Conservation (phyloP, 2,329 filamentous ascomycete genomes). For the Huntiella savannae region DNA sequence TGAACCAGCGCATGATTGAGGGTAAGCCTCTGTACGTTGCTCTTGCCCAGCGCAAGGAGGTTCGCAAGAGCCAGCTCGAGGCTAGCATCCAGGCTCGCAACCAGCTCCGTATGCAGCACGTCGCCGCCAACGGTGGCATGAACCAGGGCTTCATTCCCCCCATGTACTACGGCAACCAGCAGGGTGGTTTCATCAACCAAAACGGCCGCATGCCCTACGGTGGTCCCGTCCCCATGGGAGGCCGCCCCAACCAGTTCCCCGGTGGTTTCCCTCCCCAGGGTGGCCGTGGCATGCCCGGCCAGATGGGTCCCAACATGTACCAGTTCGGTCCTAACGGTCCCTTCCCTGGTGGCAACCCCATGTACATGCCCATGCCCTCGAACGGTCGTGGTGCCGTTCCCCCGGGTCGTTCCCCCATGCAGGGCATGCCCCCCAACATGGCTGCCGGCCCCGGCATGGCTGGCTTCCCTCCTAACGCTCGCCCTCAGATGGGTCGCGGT, state of each 20-base stretch:
- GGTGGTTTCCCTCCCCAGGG: conserved; percentile 68
- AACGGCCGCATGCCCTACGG: conserved; percentile 48
- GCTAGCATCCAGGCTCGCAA: conserved; percentile 98
- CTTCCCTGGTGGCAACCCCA: conserved; percentile 62
- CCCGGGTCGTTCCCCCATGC: conserved; percentile 54
- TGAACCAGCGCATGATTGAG: conserved; percentile 99
- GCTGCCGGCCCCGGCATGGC: conserved; percentile 31
- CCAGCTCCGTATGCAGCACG: conserved; percentile 95
- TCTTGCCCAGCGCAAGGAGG: conserved; percentile 96
- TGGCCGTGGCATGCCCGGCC: conserved; percentile 70
- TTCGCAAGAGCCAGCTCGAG: conserved; percentile 97
- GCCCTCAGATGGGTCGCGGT: conserved; percentile 31
- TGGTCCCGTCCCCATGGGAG: conserved; percentile 55
- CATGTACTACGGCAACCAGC: conserved; percentile 61
- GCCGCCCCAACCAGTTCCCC: conserved; percentile 73
- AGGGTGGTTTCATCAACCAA: conserved; percentile 49
- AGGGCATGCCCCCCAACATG: conserved; percentile 52
- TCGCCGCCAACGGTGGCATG: conserved; percentile 75
- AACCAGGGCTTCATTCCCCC: conserved; percentile 73
- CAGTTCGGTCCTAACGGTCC: conserved; percentile 61
- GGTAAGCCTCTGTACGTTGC: conserved; percentile 95
- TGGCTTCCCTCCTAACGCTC: conserved; percentile 37
- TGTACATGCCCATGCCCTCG: conserved; percentile 60
- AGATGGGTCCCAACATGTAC: conserved; percentile 77
- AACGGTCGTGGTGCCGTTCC: conserved; percentile 41